Evolutionary conservation across 106 monocot genomes (phyloP).

Genomic region (Dendrobium chrysotoxum): DNA sequence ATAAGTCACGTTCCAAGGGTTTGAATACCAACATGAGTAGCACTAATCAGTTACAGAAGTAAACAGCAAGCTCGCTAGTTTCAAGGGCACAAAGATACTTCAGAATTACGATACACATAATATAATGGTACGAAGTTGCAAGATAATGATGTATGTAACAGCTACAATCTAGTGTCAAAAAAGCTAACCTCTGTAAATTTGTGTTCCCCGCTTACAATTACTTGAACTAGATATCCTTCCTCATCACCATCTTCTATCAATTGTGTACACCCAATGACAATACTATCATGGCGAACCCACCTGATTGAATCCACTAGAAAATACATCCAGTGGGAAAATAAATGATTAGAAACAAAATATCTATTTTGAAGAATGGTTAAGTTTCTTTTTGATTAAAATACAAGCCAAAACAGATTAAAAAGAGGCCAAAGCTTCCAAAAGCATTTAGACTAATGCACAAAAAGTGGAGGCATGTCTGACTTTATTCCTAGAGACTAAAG

Average conservation of each 20-base stretch:
- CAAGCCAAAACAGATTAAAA: not conserved
- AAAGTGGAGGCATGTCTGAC: not conserved
- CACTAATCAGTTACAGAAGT: not conserved
- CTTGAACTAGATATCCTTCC: conserved; percentile 71
- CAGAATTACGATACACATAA: not conserved
- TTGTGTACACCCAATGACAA: conserved; percentile 67
- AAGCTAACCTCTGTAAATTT: conserved; percentile 56
- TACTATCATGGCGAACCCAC: conserved; percentile 71
- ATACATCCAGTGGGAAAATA: conserved; percentile 9
- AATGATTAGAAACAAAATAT: not conserved
- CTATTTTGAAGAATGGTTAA: not conserved
- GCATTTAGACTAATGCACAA: not conserved
- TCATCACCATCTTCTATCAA: conserved; percentile 62
- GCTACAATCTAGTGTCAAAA: not conserved
- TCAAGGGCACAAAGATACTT: not conserved
- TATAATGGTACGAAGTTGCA: not conserved
- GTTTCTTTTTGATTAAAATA: not conserved
- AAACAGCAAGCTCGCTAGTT: not conserved
- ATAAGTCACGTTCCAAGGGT: not conserved
- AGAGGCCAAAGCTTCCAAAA: not conserved
- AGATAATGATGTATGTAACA: not conserved
- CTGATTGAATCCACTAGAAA: conserved; percentile 73
- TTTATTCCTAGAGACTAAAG: not conserved
- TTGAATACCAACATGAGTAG: not conserved
- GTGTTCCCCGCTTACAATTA: conserved; percentile 31